phyloP scores from a whole-genome alignment of 2,329 filamentous ascomycete species.

The Alternaria arborescens region DNA sequence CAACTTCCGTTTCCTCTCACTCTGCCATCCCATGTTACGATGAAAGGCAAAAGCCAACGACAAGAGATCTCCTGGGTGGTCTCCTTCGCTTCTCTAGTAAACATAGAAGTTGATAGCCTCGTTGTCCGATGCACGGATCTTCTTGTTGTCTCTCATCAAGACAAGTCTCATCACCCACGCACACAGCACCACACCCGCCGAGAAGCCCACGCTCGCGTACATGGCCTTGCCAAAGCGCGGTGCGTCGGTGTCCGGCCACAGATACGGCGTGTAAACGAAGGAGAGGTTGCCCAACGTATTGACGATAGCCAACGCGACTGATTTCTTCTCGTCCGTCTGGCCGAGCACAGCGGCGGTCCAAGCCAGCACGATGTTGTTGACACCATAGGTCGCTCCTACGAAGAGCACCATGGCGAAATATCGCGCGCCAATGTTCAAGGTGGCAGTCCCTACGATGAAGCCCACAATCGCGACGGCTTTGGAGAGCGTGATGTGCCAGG shows the following conservation, averaged over 20 bases:
- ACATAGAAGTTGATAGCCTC: slow-evolving; percentile 29
- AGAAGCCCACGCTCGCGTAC: slow-evolving; percentile 31
- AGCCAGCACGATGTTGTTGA: slow-evolving; percentile 48
- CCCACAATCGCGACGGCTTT: slow-evolving; percentile 41
- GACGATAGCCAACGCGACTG: slow-evolving; percentile 51
- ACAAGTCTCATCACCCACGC: slow-evolving; percentile 24
- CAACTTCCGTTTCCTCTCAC: background rate
- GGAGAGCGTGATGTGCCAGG: slow-evolving; percentile 43
- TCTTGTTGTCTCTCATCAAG: slow-evolving; percentile 26
- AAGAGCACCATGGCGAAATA: slow-evolving; percentile 48
- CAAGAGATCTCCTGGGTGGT: background rate
- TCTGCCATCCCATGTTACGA: background rate
- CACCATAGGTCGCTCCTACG: slow-evolving; percentile 40
- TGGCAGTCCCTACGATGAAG: slow-evolving; percentile 39
- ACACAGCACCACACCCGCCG: slow-evolving; percentile 19
- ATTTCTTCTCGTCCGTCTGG: slow-evolving; percentile 54
- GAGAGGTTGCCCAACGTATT: slow-evolving; percentile 53
- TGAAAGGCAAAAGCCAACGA: background rate
- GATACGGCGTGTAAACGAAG: slow-evolving; percentile 48
- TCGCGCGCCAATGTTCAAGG: slow-evolving; percentile 40
- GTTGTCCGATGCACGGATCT: slow-evolving; percentile 21
- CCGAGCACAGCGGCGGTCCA: slow-evolving; percentile 52
- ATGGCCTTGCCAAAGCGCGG: slow-evolving; percentile 31
- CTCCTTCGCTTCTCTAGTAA: slow-evolving; percentile 11
- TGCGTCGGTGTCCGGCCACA: slow-evolving; percentile 32